A percentile compares a stretch with the other conserved stretches of the same genome.
phyloP scores from a whole-genome alignment of 192 early-diverging fungal genomes.

The Backusella circina region DNA sequence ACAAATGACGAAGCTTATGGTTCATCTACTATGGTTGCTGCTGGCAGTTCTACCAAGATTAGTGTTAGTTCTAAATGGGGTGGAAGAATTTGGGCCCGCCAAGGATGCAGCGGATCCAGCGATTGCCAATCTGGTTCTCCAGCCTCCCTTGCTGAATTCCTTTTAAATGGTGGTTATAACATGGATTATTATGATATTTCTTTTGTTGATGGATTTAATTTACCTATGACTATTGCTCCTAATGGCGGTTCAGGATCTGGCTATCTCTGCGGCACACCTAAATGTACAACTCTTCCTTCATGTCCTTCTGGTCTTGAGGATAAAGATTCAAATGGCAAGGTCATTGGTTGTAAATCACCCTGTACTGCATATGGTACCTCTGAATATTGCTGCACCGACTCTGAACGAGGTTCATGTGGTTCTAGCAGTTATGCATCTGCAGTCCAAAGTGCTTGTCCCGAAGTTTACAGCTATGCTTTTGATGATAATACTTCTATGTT shows the following conservation, averaged over 20 bases:
- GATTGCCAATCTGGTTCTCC: constrained; percentile 20
- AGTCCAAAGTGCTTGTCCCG: constrained; percentile 10
- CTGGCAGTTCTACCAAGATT: constrained; percentile 15
- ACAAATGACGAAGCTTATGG: constrained; percentile 5
- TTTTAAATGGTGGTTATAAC: constrained; percentile 11
- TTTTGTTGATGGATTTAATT: constrained; percentile 27
- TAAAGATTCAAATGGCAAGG: constrained; percentile 14
- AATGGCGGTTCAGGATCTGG: background rate
- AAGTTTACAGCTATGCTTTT: constrained; percentile 17
- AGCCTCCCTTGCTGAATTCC: constrained; percentile 27
- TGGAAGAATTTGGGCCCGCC: constrained; percentile 26
- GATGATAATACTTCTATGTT: constrained; percentile 29
- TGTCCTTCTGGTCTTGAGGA: constrained; percentile 15
- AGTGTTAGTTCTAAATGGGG: constrained; percentile 17
- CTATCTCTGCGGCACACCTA: constrained; percentile 19
- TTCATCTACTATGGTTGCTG: background rate
- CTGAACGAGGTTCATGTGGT: background rate
- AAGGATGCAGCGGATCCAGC: constrained; percentile 4
- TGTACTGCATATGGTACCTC: constrained; percentile 5
- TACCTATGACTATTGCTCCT: constrained; percentile 23
- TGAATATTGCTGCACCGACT: constrained; percentile 21
- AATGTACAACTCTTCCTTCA: background rate
- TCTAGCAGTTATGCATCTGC: background rate
- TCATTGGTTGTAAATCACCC: constrained; percentile 20
- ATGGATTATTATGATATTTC: constrained; percentile 28